Conservation (phyloP, 169 alveolate genomes). For the Babesia divergens region DNA sequence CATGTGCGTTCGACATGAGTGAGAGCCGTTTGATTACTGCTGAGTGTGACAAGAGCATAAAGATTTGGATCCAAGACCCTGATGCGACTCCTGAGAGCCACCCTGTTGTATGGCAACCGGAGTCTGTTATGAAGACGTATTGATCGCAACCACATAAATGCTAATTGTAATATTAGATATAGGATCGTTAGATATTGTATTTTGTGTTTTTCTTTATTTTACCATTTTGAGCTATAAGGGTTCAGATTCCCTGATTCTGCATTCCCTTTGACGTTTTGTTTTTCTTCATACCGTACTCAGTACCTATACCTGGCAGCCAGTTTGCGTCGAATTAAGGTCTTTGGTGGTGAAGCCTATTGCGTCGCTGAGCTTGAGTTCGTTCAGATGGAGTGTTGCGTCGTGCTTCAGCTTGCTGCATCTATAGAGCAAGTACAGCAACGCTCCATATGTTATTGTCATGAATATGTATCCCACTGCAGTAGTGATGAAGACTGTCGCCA, state of each 20-base stretch:
- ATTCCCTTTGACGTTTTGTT: no score
- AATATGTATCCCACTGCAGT: neutral
- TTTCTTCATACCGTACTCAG: no score
- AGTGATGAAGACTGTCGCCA: neutral
- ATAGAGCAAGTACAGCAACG: neutral
- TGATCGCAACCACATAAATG: neutral
- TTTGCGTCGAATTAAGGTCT: slow-evolving; percentile 6
- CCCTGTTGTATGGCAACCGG: slow-evolving; percentile 74
- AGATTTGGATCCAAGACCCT: slow-evolving; percentile 82
- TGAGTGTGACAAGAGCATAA: slow-evolving; percentile 98
- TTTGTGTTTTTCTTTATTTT: no score
- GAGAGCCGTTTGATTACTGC: slow-evolving; percentile 94
- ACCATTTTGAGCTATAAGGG: no score
- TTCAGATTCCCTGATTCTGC: no score
- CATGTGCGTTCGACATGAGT: slow-evolving; percentile 90
- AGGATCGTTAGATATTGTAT: no score
- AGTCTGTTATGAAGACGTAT: slow-evolving; percentile 59
- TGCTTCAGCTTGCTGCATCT: neutral
- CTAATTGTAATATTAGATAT: neutral
- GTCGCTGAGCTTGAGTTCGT: slow-evolving; percentile 17
- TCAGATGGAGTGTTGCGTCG: neutral
- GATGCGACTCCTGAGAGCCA: slow-evolving; percentile 76
- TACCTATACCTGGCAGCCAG: no score
- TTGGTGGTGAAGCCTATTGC: neutral
- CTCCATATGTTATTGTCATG: neutral